phyloP scores from a whole-genome alignment of 148 eudicot genomes.

The Heliosperma pusillum region DNA sequence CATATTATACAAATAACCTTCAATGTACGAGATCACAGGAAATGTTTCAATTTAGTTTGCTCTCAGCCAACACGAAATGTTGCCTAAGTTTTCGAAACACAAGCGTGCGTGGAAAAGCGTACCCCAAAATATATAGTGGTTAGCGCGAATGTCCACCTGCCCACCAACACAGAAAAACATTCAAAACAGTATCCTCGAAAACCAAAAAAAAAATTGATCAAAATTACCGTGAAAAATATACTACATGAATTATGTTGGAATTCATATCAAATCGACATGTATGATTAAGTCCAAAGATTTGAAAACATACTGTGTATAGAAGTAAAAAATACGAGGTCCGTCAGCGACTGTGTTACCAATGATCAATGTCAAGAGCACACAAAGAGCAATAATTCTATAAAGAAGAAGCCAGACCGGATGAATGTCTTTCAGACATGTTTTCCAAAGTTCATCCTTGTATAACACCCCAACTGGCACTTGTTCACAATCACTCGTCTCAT shows the following conservation, averaged over 20 bases:
- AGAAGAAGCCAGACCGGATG: slow-evolving; percentile 67
- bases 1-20: too few species aligned
- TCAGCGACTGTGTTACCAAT: slow-evolving; percentile 38
- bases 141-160: slow-evolving; percentile 88
- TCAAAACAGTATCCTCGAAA: slow-evolving; percentile 14
- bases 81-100: not conserved
- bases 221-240: too few species aligned
- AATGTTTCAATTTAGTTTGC: not conserved
- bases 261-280: too few species aligned
- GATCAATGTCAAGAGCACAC: slow-evolving; percentile 48
- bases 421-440: slow-evolving; percentile 48
- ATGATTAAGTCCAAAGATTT: too few species aligned
- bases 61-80: not conserved
- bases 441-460: slow-evolving; percentile 70
- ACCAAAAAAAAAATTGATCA: too few species aligned
- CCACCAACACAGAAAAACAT: slow-evolving; percentile 27
- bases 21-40: not conserved
- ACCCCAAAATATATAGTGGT: slow-evolving; percentile 90
- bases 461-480: slow-evolving; percentile 33
- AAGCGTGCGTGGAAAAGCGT: slow-evolving; percentile 21
- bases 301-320: slow-evolving; percentile 73
- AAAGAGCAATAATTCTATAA: slow-evolving; percentile 56
- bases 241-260: too few species aligned
- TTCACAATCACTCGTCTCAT: slow-evolving; percentile 25
- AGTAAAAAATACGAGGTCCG: slow-evolving; percentile 56